These are phyloP conservation scores for Penicillium sp. DNA, from an alignment of 2,329 filamentous ascomycete genomes.

Conservation along the genomic window DNA sequence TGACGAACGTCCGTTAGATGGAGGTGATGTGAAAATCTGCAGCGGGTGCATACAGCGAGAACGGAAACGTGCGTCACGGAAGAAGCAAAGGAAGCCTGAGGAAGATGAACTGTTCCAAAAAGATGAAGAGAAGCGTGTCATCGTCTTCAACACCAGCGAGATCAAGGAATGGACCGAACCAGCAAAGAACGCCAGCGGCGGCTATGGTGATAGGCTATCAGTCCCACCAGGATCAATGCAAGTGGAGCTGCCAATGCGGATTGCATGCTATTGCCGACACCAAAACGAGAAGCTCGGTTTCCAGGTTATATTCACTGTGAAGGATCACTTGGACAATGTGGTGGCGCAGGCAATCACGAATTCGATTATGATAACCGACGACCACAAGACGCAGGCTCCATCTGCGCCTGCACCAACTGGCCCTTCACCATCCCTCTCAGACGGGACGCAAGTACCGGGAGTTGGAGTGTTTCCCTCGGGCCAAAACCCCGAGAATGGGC, in stretches of 20 bases:
- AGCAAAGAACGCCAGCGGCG: slow-evolving; percentile 52
- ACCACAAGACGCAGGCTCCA: slow-evolving; percentile 80
- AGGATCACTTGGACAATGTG: slow-evolving; percentile 71
- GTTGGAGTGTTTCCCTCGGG: slow-evolving; percentile 44
- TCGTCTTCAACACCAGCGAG: slow-evolving; percentile 89
- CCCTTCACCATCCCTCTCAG: slow-evolving; percentile 35
- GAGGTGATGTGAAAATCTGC: slow-evolving; percentile 92
- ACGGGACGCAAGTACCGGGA: slow-evolving; percentile 42
- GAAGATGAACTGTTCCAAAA: slow-evolving; percentile 85
- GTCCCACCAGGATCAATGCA: slow-evolving; percentile 63
- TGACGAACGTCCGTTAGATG: slow-evolving; percentile 72
- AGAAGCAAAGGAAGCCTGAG: slow-evolving; percentile 89
- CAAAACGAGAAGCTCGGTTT: slow-evolving; percentile 93
- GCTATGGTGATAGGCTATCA: slow-evolving; percentile 36
- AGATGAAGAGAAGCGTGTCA: slow-evolving; percentile 75
- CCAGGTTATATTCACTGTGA: slow-evolving; percentile 89
- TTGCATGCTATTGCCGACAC: slow-evolving; percentile 94
- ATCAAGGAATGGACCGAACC: slow-evolving; percentile 76
- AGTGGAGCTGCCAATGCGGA: slow-evolving; percentile 86
- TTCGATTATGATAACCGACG: slow-evolving; percentile 95
- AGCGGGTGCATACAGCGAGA: slow-evolving; percentile 87
- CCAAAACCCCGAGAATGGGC: slow-evolving; percentile 29
- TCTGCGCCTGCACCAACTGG: slow-evolving; percentile 35
- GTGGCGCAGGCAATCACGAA: slow-evolving; percentile 81
- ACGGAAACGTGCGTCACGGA: slow-evolving; percentile 82